Conservation (phyloP, 2,329 filamentous ascomycete species). For the Hymenoscyphus scutula region DNA sequence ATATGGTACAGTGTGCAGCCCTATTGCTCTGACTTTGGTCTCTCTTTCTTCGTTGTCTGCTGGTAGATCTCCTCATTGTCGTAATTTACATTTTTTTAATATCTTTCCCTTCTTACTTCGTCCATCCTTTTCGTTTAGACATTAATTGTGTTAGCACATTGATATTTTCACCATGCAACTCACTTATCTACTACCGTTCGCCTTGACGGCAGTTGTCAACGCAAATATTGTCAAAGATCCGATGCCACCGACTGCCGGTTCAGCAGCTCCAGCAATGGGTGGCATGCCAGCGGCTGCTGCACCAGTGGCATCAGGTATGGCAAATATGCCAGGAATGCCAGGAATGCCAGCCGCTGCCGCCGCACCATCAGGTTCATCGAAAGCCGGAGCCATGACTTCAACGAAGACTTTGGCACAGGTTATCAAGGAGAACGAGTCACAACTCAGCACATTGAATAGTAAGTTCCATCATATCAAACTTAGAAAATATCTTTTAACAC, state of each 20-base stretch:
- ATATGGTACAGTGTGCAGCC: slow-evolving; percentile 8
- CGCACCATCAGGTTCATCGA: not conserved
- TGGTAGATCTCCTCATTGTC: slow-evolving; percentile 8
- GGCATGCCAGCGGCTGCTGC: not conserved
- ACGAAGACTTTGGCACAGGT: not conserved
- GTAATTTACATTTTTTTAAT: not conserved
- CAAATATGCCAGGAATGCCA: not conserved
- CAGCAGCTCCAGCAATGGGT: not conserved
- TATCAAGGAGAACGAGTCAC: not conserved
- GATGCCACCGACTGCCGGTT: not conserved
- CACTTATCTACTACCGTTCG: slow-evolving; percentile 9
- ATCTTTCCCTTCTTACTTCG: not conserved
- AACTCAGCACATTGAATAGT: not conserved
- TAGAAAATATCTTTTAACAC: not conserved
- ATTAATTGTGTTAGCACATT: slow-evolving; percentile 3
- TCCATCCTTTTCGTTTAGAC: not conserved
- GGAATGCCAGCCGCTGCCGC: not conserved
- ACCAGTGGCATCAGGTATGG: not conserved
- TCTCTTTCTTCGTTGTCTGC: slow-evolving; percentile 7
- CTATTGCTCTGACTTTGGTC: not conserved
- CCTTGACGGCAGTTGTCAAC: slow-evolving; percentile 7
- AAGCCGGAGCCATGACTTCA: not conserved
- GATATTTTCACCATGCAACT: slow-evolving; percentile 11
- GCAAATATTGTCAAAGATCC: slow-evolving; percentile 9
- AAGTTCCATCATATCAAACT: not conserved